Base-by-base conservation (phyloP, 1,284 basidiomycete genomes). In the Acaromyces ingoldii region DNA sequence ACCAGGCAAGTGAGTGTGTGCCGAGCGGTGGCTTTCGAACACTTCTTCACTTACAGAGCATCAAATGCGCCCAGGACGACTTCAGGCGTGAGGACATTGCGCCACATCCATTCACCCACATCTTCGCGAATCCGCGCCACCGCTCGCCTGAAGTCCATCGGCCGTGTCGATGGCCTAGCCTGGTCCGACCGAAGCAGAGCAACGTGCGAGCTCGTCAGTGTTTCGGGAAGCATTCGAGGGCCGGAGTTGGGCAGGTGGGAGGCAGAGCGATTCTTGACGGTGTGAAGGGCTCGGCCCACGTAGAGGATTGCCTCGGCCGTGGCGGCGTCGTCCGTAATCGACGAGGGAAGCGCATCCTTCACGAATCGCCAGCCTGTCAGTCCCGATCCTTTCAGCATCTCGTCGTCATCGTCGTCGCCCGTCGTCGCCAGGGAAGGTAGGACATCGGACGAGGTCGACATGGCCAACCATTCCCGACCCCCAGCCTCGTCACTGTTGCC, bases 51-150 rank as follows among this genome's bases (percentile, higher is more conserved):
- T 76, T 63, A 86, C 84, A 89, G 75, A 4, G 83, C 83, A 53
- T 87, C 81, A 10, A 89, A 81, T 0, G 86, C 83, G 22, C 84
- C 85, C 57, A 87, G 84, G 0, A 92, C 86, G 60, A 90, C 87
- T 59, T 83, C 82, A 63, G 82, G 83, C 0, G 89, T 92, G 49
- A 93, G 79, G 28, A 93, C 85, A 66, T 91, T 89, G 28, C 84
- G 77, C 89, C 91, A 93, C 2, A 93, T 79, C 90, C 90, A 93
- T 77, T 91, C 89, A 60, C 87, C 85, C 52, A 88, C 81, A 52
- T 84, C 82, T 2, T 81, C 84, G 53, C 86, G 77, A 47, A 90
- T 86, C 53, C 84, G 82, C 22, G 82, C 59, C 13, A 71, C 37
- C 3, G 60, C 49, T 11, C 55, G 49, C n/a, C 48, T 51, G 1